Conservation (phyloP, 495 filamentous ascomycete genomes). For the Hypomontagnella submonticulosa region DNA sequence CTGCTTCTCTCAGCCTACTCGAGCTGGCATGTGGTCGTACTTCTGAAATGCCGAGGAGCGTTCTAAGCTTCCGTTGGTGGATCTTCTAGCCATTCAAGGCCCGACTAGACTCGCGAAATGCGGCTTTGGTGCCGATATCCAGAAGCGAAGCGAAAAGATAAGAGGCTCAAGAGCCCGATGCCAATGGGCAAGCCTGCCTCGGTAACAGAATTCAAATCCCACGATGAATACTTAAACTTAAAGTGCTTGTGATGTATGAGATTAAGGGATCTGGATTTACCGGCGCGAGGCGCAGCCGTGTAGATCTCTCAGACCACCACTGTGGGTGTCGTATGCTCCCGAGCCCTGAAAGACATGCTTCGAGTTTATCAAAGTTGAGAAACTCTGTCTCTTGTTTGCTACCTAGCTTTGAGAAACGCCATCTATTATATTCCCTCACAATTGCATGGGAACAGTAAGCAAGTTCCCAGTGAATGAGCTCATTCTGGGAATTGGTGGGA, state of each 20-base stretch:
- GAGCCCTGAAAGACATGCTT: not conserved
- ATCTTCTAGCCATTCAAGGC: constrained; percentile 14
- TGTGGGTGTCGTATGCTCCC: not conserved
- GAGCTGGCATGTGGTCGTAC: constrained; percentile 16
- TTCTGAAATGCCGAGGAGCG: constrained; percentile 28
- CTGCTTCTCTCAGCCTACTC: not conserved
- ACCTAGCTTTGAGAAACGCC: not conserved
- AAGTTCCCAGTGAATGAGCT: constrained; percentile 20
- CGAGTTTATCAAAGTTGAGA: constrained; percentile 10
- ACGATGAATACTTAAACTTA: constrained; percentile 11
- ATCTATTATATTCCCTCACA: constrained; percentile 23
- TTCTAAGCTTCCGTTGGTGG: constrained; percentile 17
- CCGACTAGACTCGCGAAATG: constrained; percentile 28
- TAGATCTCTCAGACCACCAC: constrained; percentile 8
- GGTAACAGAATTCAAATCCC: constrained; percentile 20
- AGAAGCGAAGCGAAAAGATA: constrained; percentile 9
- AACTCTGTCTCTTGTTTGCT: constrained; percentile 8
- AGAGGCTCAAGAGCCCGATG: not conserved
- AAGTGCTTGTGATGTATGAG: constrained; percentile 22
- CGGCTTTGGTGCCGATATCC: constrained; percentile 22
- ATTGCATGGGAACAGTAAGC: constrained; percentile 32
- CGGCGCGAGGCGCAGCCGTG: constrained; percentile 4
- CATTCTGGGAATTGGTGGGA: constrained; percentile 24
- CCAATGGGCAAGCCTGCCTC: not conserved
- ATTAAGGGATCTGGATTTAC: constrained; percentile 9